These are phyloP conservation scores for Echinosophora koreensis DNA, from an alignment of 306 rosid genomes.

Conservation along the genomic window DNA sequence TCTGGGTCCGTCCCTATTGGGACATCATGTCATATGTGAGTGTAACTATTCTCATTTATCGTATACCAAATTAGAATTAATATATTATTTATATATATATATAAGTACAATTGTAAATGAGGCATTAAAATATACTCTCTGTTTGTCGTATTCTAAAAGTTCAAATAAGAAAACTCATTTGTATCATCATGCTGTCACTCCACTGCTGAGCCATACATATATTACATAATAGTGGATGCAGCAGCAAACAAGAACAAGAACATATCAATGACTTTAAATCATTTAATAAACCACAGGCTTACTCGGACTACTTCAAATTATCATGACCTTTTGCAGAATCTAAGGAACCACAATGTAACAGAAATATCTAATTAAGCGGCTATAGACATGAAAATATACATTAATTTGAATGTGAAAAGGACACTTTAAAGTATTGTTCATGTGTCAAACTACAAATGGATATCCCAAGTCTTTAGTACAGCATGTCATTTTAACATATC, in stretches of 20 bases:
- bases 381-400: background rate
- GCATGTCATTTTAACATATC: constrained; percentile 27
- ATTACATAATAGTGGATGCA: background rate
- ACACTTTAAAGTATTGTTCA: constrained; percentile 1
- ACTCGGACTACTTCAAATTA: constrained; percentile 4
- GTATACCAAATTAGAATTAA: too few species aligned
- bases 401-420: constrained; percentile 20
- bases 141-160: too few species aligned
- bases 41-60: too few species aligned
- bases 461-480: background rate
- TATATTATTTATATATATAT: too few species aligned
- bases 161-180: too few species aligned
- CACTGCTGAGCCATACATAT: too few species aligned
- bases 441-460: constrained; percentile 17
- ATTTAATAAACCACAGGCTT: constrained; percentile 21
- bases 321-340: constrained; percentile 31
- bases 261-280: constrained; percentile 7
- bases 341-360: constrained; percentile 25
- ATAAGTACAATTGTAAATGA: too few species aligned
- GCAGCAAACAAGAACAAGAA: constrained; percentile 31
- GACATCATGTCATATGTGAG: too few species aligned
- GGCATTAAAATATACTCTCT: too few species aligned
- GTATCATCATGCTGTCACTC: too few species aligned
- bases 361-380: background rate
- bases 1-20: too few species aligned